These are phyloP conservation scores for Ogataea parapolymorpha DNA, from an alignment of 805 yeast species.

Conservation along the genomic window DNA sequence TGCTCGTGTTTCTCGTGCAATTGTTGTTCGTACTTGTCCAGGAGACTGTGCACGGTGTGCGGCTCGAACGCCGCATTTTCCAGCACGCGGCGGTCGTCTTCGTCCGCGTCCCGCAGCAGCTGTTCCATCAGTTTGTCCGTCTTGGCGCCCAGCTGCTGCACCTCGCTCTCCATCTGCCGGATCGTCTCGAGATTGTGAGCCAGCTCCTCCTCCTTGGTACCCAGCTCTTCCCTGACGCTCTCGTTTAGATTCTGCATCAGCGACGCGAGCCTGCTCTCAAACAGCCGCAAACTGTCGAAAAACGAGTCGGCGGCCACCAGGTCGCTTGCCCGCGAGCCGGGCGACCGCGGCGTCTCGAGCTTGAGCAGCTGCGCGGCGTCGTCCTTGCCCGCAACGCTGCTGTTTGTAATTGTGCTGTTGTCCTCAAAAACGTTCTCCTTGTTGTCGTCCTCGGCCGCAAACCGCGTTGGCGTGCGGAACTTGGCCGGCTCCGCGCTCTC, in stretches of 20 bases:
- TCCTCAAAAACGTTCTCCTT: slow-evolving; percentile 47
- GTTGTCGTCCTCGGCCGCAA: slow-evolving; percentile 36
- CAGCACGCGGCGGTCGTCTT: slow-evolving; percentile 25
- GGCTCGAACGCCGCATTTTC: slow-evolving; percentile 26
- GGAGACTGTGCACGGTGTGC: slow-evolving; percentile 5
- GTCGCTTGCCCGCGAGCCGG: not conserved
- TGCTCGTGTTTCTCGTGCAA: slow-evolving; percentile 30
- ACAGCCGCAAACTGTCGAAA: slow-evolving; percentile 15
- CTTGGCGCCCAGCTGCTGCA: slow-evolving; percentile 28
- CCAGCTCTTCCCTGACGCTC: slow-evolving; percentile 25
- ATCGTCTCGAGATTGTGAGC: slow-evolving; percentile 45
- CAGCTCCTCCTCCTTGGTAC: slow-evolving; percentile 50
- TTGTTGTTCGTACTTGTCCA: slow-evolving; percentile 12
- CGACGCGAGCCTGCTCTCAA: slow-evolving; percentile 22
- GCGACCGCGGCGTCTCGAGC: slow-evolving; percentile 2
- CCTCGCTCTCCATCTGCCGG: slow-evolving; percentile 38
- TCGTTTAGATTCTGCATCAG: slow-evolving; percentile 21
- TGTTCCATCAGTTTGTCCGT: slow-evolving; percentile 19
- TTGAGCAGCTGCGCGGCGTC: slow-evolving; percentile 6
- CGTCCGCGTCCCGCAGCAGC: slow-evolving; percentile 14
- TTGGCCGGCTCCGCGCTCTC: not conserved
- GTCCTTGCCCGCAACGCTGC: slow-evolving; percentile 6
- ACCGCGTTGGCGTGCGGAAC: slow-evolving; percentile 1
- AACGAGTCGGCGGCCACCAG: slow-evolving; percentile 1
- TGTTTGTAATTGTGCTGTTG: slow-evolving; percentile 8